These are phyloP conservation scores for Brassica incana DNA, from an alignment of 345 rosid genomes.

Conservation along the genomic window DNA sequence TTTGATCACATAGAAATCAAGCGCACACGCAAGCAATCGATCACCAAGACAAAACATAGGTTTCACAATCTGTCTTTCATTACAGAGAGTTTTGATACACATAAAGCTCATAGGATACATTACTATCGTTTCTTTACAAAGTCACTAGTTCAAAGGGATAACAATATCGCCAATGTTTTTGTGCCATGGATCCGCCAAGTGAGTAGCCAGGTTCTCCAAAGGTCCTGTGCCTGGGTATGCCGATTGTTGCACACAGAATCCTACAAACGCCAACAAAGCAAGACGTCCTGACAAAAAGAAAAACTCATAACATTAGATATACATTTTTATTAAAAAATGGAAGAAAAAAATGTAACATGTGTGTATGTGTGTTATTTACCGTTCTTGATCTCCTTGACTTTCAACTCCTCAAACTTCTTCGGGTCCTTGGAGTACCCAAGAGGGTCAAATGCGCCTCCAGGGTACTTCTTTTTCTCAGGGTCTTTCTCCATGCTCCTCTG, in stretches of 20 bases:
- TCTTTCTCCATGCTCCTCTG: constrained; percentile 99
- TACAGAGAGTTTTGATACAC: constrained; percentile 35
- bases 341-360: neutral
- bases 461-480: constrained; percentile 94
- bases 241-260: constrained; percentile 91
- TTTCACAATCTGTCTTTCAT: constrained; percentile 37
- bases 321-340: neutral
- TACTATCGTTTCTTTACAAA: constrained; percentile 32
- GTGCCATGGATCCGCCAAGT: constrained; percentile 99
- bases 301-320: constrained; percentile 4
- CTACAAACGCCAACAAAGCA: constrained; percentile 91
- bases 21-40: constrained; percentile 12
- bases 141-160: constrained; percentile 53
- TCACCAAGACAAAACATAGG: constrained; percentile 29
- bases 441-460: constrained; percentile 97
- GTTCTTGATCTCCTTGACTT: constrained; percentile 91
- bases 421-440: constrained; percentile 98
- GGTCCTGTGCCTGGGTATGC: constrained; percentile 99
- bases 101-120: constrained; percentile 32
- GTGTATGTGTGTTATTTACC: constrained; percentile 43
- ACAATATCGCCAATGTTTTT: constrained; percentile 77
- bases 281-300: constrained; percentile 58
- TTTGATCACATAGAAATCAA: constrained; percentile 8
- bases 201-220: constrained; percentile 93
- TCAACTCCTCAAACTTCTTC: constrained; percentile 79